phyloP scores from a whole-genome alignment of 179 eudicot genomes.

The Beta macrorhiza region DNA sequence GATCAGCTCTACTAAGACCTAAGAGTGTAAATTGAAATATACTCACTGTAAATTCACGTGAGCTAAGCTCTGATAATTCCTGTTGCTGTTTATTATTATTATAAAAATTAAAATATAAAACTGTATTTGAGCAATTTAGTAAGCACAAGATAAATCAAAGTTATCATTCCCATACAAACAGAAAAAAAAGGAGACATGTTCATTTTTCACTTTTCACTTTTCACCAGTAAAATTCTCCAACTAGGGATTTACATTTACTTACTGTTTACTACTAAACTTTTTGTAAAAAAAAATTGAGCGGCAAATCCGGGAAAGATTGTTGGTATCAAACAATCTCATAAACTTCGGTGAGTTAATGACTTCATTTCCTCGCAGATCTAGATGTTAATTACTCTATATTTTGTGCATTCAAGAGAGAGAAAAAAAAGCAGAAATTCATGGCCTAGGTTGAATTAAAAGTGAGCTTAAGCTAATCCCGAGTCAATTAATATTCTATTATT shows the following conservation, averaged over 20 bases:
- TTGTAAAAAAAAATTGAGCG: slow-evolving; percentile 17
- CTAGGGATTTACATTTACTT: not conserved
- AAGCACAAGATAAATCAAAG: too few species aligned
- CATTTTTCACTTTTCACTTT: not conserved
- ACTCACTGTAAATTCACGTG: too few species aligned
- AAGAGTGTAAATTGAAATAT: too few species aligned
- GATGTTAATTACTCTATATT: not conserved
- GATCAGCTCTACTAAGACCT: too few species aligned
- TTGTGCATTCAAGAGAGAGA: slow-evolving; percentile 12
- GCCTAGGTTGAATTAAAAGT: not conserved
- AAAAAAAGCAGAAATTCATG: not conserved
- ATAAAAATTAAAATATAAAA: too few species aligned
- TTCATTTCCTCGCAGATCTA: slow-evolving; percentile 21
- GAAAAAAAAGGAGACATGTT: not conserved
- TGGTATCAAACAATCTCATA: not conserved
- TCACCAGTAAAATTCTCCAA: not conserved
- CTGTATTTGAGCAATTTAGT: too few species aligned
- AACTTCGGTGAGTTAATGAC: slow-evolving; percentile 6
- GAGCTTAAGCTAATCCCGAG: slow-evolving; percentile 27
- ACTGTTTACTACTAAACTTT: not conserved
- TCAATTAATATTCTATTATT: slow-evolving; percentile 1
- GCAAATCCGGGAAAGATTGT: slow-evolving; percentile 6
- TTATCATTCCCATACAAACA: not conserved
- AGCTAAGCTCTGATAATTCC: too few species aligned
- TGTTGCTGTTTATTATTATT: too few species aligned